phyloP scores from a whole-genome alignment of 2,329 filamentous ascomycete genomes.

The Fusarium clavum region DNA sequence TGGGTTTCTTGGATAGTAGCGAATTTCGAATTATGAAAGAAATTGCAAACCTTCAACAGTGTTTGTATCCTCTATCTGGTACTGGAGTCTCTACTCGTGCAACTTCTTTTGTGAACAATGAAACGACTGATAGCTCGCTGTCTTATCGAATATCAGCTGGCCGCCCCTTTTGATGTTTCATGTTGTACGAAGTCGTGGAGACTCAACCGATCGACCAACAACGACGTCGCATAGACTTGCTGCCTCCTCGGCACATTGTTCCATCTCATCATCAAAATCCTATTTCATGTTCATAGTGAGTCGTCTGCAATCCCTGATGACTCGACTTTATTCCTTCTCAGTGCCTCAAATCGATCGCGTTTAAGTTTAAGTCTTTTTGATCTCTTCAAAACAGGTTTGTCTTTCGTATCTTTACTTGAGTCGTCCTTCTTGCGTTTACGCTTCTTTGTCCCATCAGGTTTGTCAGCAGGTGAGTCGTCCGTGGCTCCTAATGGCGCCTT shows the following conservation, averaged over 20 bases:
- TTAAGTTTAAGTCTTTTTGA: too few species aligned
- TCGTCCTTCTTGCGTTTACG: not conserved
- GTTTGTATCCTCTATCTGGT: not conserved
- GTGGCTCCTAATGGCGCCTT: not conserved
- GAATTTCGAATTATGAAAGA: constrained; percentile 8
- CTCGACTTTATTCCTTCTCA: not conserved
- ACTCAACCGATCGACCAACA: not conserved
- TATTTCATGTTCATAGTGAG: not conserved
- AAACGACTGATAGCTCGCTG: not conserved
- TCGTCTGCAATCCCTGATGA: not conserved
- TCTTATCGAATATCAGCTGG: not conserved
- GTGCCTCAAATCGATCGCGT: too few species aligned
- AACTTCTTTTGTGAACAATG: not conserved
- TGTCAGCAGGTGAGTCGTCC: not conserved
- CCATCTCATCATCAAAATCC: not conserved
- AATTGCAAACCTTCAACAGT: constrained; percentile 1
- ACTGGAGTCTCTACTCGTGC: not conserved
- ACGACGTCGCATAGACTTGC: too few species aligned
- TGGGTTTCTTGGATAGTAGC: constrained; percentile 15
- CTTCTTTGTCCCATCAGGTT: not conserved
- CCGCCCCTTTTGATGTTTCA: not conserved
- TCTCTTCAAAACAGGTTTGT: too few species aligned
- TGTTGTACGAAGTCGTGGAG: not conserved
- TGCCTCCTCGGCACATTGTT: not conserved
- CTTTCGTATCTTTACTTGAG: too few species aligned